Percentiles rank a stretch among this genome's conserved stretches.
Conservation (phyloP, 164 flowering plant species). For the Piper betle region DNA sequence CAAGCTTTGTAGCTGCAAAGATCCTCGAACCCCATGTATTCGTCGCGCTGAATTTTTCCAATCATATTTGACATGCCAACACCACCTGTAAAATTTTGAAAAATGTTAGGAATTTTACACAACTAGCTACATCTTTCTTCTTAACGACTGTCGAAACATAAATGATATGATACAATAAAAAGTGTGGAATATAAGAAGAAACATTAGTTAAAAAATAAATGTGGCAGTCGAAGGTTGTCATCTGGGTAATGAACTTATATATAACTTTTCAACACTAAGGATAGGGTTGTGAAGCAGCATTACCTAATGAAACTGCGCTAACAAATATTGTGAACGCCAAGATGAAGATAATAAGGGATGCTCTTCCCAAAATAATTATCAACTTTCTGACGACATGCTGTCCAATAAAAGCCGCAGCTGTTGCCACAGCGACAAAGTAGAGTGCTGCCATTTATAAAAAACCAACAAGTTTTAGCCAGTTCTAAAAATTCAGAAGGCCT, state of each 20-base stretch:
- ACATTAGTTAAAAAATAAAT: too few species aligned
- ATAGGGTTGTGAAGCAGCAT: neutral
- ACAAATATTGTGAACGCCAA: conserved; percentile 70
- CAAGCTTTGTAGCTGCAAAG: conserved; percentile 32
- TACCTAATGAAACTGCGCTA: conserved; percentile 82
- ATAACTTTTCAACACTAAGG: too few species aligned
- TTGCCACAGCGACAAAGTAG: conserved; percentile 60
- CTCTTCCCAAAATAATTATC: conserved; percentile 59
- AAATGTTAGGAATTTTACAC: neutral
- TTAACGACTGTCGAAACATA: too few species aligned
- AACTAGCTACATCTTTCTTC: neutral
- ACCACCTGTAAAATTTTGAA: neutral
- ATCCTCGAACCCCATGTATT: conserved; percentile 92
- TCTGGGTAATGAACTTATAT: too few species aligned
- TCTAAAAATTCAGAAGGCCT: neutral
- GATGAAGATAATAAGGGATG: conserved; percentile 85
- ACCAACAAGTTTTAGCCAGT: neutral
- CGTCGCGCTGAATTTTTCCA: conserved; percentile 40
- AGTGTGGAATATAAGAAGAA: too few species aligned
- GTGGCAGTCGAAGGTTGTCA: too few species aligned
- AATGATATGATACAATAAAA: too few species aligned
- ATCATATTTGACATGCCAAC: conserved; percentile 78
- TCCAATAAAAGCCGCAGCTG: conserved; percentile 72
- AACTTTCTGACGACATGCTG: conserved; percentile 72
- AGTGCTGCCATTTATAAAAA: conserved; percentile 34